Base-by-base conservation (phyloP, 2,329 filamentous ascomycete genomes). In the Lachnellula cervina region DNA sequence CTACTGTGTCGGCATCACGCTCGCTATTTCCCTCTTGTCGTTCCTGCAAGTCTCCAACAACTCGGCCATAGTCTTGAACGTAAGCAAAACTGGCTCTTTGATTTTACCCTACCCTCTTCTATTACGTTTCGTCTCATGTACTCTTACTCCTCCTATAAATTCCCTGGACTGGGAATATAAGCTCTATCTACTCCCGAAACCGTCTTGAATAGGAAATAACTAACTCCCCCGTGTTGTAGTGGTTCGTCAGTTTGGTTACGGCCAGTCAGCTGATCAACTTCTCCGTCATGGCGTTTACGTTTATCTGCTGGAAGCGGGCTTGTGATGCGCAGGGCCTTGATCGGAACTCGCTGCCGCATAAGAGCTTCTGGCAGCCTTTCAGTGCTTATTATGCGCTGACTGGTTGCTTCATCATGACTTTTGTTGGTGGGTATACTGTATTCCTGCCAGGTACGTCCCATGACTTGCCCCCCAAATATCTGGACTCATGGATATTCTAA, bases 361-460 rank as follows among this genome's bases (percentile, higher is more conserved):
- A 70, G 42, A 79, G 76, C 23, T 69, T 67, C 19, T 67, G 83
- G 23, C 82, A 85, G 64, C 83, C 83, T 0, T 85, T 77, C 59
- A 79, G 77, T 8, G 76, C 83, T 1, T 83, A 74, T 56, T 66
- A 80, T 56, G 76, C 77, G 3, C 72, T 86, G 4, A 68, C 71
- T 0, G 77, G 76, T 19, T 81, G 77, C 35, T 76, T 76, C 45
- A 67, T 82, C 59, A 84, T 86, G 81, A 76, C 79, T 0, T 80
- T 86, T 60, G 79, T 85, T 0, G 76, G 80, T 13, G 83, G 83
- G 0, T 86, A 84, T 59, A 76, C 78, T 0, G 81, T 85, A 2
- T 87, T 87, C 64, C 66, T 86, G 19, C 77, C 79, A 0, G 69
- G 69, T 64, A 52, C 21, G 38, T 42, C 38, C 9, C 17, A 32